phyloP scores from a whole-genome alignment of 2,329 filamentous ascomycete genomes.

The Trichoderma koningii region DNA sequence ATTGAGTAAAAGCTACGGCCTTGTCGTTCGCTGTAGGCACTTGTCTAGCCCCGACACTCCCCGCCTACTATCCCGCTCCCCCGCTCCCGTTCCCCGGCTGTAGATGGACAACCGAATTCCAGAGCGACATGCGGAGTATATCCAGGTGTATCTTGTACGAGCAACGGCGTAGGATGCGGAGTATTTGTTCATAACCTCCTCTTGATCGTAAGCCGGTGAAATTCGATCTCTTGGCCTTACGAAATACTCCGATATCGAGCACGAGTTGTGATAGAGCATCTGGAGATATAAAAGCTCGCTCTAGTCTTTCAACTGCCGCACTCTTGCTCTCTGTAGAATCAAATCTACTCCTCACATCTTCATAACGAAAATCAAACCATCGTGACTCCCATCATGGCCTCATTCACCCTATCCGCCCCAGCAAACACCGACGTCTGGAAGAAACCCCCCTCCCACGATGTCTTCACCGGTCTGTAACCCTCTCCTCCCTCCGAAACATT shows the following conservation, averaged over 20 bases:
- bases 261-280: not conserved
- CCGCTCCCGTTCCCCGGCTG: not conserved
- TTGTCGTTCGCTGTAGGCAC: not conserved
- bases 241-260: not conserved
- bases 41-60: not conserved
- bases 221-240: not conserved
- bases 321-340: not conserved
- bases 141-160: not conserved
- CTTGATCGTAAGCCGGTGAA: not conserved
- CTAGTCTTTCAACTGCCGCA: not conserved
- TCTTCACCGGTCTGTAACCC: slow-evolving; percentile 58
- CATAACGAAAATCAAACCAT: not conserved
- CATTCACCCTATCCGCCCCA: slow-evolving; percentile 57
- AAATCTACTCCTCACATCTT: not conserved
- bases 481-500: not conserved
- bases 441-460: slow-evolving; percentile 66
- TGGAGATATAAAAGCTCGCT: slow-evolving; percentile 9
- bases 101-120: not conserved
- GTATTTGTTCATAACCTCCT: not conserved
- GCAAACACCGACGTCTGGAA: slow-evolving; percentile 76
- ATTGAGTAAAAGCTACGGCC: too few relatives aligned
- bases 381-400: slow-evolving; percentile 5
- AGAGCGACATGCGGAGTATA: not conserved
- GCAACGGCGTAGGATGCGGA: not conserved
- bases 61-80: too few relatives aligned